Conservation (phyloP, 148 eudicot genomes). For the Rhododendron ferrugineum region DNA sequence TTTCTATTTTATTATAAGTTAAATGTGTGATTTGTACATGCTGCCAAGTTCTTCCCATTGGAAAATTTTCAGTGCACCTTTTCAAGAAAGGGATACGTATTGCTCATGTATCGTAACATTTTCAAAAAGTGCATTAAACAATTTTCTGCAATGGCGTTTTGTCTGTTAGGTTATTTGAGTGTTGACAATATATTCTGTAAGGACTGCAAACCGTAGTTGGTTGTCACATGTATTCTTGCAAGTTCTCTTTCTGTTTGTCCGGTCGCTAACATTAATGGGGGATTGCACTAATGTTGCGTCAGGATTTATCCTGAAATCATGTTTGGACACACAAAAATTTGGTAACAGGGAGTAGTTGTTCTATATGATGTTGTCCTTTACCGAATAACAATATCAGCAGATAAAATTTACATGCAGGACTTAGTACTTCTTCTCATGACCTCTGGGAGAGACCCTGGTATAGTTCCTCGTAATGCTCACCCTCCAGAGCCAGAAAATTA, state of each 20-base stretch:
- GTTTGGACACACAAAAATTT: background rate
- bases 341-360: background rate
- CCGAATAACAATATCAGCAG: background rate
- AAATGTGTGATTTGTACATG: background rate
- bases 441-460: slow-evolving; percentile 56
- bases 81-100: background rate
- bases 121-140: background rate
- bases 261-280: background rate
- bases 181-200: background rate
- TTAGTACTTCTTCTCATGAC: slow-evolving; percentile 37
- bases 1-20: background rate
- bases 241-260: background rate
- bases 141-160: background rate
- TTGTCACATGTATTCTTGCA: background rate
- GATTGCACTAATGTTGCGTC: background rate
- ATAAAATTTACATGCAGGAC: slow-evolving; percentile 24
- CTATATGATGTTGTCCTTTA: background rate
- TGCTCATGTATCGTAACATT: background rate
- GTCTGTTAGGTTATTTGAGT: background rate
- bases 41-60: background rate
- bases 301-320: background rate
- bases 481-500: slow-evolving; percentile 47
- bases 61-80: background rate
- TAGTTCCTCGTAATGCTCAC: slow-evolving; percentile 45
- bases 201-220: background rate